A percentile compares a stretch with the other conserved stretches of the same genome.
These are phyloP conservation scores for Olyra latifolia DNA, from an alignment of 176 grass and related monocot species.

Conservation along the genomic window DNA sequence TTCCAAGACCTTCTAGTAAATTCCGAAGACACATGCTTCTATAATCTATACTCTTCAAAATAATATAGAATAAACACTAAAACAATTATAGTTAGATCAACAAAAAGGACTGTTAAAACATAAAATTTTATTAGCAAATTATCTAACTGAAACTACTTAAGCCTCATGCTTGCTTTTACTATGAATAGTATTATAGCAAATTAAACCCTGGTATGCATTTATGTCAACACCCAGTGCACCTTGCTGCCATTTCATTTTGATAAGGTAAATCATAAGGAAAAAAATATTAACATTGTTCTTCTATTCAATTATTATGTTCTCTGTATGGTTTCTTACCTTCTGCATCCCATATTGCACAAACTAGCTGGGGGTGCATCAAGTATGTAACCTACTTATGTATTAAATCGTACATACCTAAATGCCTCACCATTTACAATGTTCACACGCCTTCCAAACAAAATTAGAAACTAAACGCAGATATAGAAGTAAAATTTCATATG, in stretches of 20 bases:
- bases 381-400: slow-evolving; percentile 23
- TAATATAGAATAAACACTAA: not conserved
- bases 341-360: slow-evolving; percentile 14
- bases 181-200: not conserved
- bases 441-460: slow-evolving; percentile 1
- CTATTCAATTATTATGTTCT: slow-evolving; percentile 19
- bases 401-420: not conserved
- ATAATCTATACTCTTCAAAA: not conserved
- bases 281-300: not conserved
- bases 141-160: slow-evolving; percentile 2
- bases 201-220: not conserved
- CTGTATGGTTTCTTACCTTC: slow-evolving; percentile 5
- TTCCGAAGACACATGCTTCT: not conserved
- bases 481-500: not conserved
- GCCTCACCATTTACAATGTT: not conserved
- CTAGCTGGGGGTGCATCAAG: not conserved
- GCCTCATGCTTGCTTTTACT: not conserved
- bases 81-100: slow-evolving; percentile 2
- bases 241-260: not conserved
- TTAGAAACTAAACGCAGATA: not conserved
- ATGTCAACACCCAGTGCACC: not conserved
- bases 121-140: slow-evolving; percentile 5
- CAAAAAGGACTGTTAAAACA: not conserved
- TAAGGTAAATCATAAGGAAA: not conserved
- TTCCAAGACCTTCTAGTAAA: not conserved